phyloP scores from a whole-genome alignment of 441 rosid species.

The Mallotus repandus region DNA sequence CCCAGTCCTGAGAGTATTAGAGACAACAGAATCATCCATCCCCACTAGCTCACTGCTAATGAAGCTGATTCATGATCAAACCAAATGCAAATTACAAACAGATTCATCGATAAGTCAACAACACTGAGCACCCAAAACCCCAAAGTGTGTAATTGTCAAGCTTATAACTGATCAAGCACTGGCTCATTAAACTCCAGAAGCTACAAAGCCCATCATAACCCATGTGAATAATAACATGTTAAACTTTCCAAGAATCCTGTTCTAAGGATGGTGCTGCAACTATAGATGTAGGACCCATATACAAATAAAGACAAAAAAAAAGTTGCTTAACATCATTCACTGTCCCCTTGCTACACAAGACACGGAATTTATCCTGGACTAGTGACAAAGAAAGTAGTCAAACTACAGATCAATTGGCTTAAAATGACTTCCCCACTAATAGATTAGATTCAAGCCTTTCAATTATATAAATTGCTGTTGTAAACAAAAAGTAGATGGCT shows the following conservation, averaged over 20 bases:
- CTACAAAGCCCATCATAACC: background rate
- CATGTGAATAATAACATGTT: background rate
- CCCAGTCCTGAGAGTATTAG: background rate
- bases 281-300: slow-evolving; percentile 15
- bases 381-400: background rate
- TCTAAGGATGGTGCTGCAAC: background rate
- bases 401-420: background rate
- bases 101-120: background rate
- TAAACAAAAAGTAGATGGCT: background rate
- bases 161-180: background rate
- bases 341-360: background rate
- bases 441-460: background rate
- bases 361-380: background rate
- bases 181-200: slow-evolving; percentile 3
- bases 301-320: background rate
- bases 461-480: background rate
- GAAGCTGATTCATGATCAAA: background rate
- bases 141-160: slow-evolving; percentile 12
- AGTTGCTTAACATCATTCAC: background rate
- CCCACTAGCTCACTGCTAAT: no score
- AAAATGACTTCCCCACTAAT: background rate
- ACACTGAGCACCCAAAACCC: slow-evolving; percentile 8
- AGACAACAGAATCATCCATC: background rate
- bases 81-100: background rate
- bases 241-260: background rate